Evolutionary conservation across 1,284 basidiomycete genomes (phyloP).

Genomic region (Pterulicium gracile): DNA sequence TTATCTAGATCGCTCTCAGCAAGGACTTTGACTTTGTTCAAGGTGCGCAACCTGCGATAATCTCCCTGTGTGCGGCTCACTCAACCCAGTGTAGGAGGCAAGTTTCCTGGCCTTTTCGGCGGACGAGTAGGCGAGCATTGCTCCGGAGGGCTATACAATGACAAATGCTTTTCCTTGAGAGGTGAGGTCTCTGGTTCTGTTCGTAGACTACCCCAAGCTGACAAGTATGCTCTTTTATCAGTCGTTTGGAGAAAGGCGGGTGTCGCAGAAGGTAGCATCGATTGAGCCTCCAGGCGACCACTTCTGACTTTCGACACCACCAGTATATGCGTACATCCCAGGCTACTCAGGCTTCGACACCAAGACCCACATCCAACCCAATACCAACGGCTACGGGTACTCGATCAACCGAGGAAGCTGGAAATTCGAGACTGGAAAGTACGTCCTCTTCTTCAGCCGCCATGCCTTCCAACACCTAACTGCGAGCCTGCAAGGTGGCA

Average conservation of each 20-base stretch:
- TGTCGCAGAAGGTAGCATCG: constrained; percentile 2
- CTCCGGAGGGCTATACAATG: constrained; percentile 3
- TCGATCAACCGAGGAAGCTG: constrained; percentile 7
- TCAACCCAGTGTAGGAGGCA: constrained; percentile 2
- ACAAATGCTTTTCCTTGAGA: constrained; percentile 4
- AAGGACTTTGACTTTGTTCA: constrained; percentile 5
- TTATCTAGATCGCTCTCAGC: background rate
- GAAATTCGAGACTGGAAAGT: constrained; percentile 6
- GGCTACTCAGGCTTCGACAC: constrained; percentile 4
- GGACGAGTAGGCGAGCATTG: constrained; percentile 5
- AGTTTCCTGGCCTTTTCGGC: constrained; percentile 6
- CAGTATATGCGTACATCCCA: constrained; percentile 6
- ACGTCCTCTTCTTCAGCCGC: background rate
- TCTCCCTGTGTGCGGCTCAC: too few relatives aligned
- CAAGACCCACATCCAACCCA: background rate
- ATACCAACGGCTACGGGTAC: constrained; percentile 1
- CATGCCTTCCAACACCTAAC: background rate
- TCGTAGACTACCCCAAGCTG: background rate
- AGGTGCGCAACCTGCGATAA: background rate
- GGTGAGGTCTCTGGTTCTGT: background rate
- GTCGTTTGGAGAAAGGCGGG: constrained; percentile 6
- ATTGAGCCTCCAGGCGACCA: too few relatives aligned
- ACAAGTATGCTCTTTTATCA: background rate
- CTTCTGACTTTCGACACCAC: background rate
- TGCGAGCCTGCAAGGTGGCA: constrained; percentile 7